These are phyloP conservation scores for Chlamydomonas sp. DNA, from an alignment of 139 green algal species.

Conservation along the genomic window DNA sequence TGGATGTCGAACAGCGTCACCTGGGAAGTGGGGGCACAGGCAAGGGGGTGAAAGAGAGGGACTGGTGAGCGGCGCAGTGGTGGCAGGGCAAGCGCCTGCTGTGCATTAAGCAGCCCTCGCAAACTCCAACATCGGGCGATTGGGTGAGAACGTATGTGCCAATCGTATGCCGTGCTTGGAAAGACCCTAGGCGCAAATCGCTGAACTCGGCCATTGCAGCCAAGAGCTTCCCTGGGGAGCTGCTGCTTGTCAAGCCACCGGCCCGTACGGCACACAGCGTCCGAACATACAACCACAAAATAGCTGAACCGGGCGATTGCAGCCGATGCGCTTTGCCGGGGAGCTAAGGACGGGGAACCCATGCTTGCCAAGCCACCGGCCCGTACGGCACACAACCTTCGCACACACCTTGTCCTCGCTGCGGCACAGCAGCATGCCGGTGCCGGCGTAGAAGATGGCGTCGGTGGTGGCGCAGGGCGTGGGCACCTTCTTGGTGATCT, in stretches of 20 bases:
- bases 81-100: not conserved
- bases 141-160: too few species aligned
- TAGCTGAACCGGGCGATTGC: too few species aligned
- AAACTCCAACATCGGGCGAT: too few species aligned
- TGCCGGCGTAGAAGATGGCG: conserved; percentile 97
- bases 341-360: not conserved
- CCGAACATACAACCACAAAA: too few species aligned
- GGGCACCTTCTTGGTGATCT: conserved; percentile 97
- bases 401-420: conserved; percentile 92
- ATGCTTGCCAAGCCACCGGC: not conserved
- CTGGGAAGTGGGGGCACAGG: conserved; percentile 36
- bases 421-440: conserved; percentile 92
- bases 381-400: not conserved
- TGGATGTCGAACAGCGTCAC: conserved; percentile 98
- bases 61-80: not conserved
- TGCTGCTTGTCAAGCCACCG: too few species aligned
- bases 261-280: too few species aligned
- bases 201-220: too few species aligned
- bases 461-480: conserved; percentile 84
- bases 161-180: too few species aligned
- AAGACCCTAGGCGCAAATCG: too few species aligned
- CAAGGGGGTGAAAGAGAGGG: too few species aligned
- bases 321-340: too few species aligned
- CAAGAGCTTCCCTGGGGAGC: too few species aligned
- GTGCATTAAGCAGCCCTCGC: not conserved